Evolutionary conservation across 176 grass and related monocot genomes (phyloP), one percentile per base, ranked within the genome.

Genomic region (Aegilops tauschii): DNA sequence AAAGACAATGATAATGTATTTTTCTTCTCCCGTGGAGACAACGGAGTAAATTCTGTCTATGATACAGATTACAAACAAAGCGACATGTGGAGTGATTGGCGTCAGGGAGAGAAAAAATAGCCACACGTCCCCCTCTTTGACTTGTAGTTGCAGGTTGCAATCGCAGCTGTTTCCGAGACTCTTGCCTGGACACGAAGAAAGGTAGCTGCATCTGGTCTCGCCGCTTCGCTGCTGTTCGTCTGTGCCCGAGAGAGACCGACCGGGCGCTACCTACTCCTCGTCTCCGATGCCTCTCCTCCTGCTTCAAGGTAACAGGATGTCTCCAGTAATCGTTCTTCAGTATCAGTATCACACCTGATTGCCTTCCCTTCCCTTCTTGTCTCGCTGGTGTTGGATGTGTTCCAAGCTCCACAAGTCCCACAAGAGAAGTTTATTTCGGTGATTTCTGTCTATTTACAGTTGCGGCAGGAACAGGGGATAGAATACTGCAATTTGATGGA

Each of bases 241-340:
- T 76, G 36, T 14, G 70, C 70, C 37, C n/a, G 44, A 47, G 44
- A 47, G 21, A 13, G 40, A 45, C 63, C 18, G 44, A 50, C 17
- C 69, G 42, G 65, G 65, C 65, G 27, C 67, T 65, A 50, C 52
- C 59, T 68, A 18, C 85, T 68, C 28, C 8, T 76, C 35, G 11
- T 80, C 35, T 62, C 81, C 83, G 76, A 87, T 91, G 85, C 85
- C 76, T 91, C 65, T 56, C 30, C 80, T 23, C 85, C 89, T 12
- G 35, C 76, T 50, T 74, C 85, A n/a, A 45, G 81, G 89, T 81
- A 66, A 45, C 31, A 63, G 3, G 42, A 44, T 12, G 10, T 44
- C 42, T 44, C 2, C 42, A 44, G 42, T 44, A 2, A 3, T 3
- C 42, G 10, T 54, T 23, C 31, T 42, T 25, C 6, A 56, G 59